These are phyloP conservation scores for Gnetum montanum DNA, from an alignment of 75 land plant species.

Conservation along the genomic window DNA sequence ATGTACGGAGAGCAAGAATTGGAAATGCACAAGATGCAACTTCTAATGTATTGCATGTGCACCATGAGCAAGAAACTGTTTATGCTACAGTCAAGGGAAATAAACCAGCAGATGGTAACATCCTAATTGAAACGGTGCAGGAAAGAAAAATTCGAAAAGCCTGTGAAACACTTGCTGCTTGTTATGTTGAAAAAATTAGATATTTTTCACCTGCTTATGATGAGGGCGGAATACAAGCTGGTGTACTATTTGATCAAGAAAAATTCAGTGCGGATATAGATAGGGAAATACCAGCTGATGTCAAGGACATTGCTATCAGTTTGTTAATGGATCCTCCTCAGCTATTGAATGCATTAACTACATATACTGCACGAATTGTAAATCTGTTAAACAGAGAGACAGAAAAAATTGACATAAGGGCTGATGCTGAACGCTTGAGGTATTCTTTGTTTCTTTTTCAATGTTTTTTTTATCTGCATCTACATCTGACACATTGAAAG, in stretches of 20 bases:
- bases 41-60: conserved; percentile 21
- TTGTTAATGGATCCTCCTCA: conserved; percentile 66
- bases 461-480: not conserved
- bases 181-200: conserved; percentile 57
- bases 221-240: conserved; percentile 52
- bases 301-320: conserved; percentile 50
- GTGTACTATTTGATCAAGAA: conserved; percentile 49
- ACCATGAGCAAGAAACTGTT: conserved; percentile 46
- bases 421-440: conserved; percentile 96
- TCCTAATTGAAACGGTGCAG: conserved; percentile 69
- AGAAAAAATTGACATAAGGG: conserved; percentile 91
- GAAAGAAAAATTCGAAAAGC: conserved; percentile 78
- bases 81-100: conserved; percentile 64
- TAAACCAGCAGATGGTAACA: conserved; percentile 50
- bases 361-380: conserved; percentile 57
- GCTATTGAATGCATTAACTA: conserved; percentile 66
- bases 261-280: conserved; percentile 66
- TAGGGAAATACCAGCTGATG: conserved; percentile 72
- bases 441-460: conserved; percentile 9
- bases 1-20: conserved; percentile 51
- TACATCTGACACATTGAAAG: too few species aligned
- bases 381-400: conserved; percentile 57
- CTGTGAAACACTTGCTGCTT: conserved; percentile 70
- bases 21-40: conserved; percentile 26
- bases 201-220: conserved; percentile 79